A percentile compares a stretch with the other conserved stretches of the same genome.
These are phyloP conservation scores for Coccomyxa subellipsoidea DNA, from an alignment of 163 green algal species.

Conservation along the genomic window DNA sequence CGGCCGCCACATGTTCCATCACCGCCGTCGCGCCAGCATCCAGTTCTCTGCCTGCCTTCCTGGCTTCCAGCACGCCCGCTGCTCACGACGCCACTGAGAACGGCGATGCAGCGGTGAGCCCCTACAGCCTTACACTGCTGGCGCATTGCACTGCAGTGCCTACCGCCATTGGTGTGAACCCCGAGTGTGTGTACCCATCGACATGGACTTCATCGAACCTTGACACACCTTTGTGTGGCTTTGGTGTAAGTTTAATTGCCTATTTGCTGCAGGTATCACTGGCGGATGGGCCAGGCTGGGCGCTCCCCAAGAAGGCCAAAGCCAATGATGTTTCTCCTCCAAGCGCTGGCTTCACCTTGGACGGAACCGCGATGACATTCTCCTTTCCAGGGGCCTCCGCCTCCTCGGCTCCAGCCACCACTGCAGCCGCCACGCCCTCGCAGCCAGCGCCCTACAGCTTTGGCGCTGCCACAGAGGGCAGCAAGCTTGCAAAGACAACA, in stretches of 20 bases:
- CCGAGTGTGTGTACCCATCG: too few species aligned
- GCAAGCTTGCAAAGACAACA: too few species aligned
- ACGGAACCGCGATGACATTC: neutral
- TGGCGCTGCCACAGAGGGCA: neutral
- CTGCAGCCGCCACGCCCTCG: neutral
- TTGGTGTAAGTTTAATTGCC: neutral
- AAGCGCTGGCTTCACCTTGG: neutral
- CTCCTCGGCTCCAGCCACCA: neutral
- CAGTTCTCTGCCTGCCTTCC: neutral
- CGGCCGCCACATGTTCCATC: neutral
- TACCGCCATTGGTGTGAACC: too few species aligned
- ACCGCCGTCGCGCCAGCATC: neutral
- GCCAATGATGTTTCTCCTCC: neutral
- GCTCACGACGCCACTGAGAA: neutral
- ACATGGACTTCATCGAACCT: too few species aligned
- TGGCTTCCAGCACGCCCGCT: constrained; percentile 1
- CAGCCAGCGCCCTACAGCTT: neutral
- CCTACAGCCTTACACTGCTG: neutral
- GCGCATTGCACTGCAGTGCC: neutral
- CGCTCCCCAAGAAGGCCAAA: neutral
- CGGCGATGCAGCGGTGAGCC: neutral
- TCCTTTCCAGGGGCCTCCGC: neutral
- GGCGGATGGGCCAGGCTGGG: neutral
- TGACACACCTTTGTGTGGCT: neutral
- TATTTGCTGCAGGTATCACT: neutral